Evolutionary conservation across 805 yeast genomes (phyloP).

Genomic region (Clavispora vitiphila): DNA sequence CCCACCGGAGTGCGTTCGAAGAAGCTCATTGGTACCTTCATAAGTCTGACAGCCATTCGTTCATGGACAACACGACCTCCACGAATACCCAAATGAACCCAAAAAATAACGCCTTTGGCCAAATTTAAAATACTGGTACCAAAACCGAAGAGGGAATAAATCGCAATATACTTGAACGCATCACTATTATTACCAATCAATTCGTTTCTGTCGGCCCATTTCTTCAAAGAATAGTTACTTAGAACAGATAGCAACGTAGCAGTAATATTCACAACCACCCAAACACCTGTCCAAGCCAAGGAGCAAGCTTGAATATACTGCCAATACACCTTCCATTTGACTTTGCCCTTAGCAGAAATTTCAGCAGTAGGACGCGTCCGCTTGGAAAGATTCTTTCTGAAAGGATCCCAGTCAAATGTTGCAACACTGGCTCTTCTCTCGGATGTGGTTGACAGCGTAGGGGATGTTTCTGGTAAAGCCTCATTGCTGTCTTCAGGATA

Average conservation of each 20-base stretch:
- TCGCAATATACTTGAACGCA: slow-evolving; percentile 42
- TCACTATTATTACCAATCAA: slow-evolving; percentile 36
- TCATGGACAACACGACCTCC: slow-evolving; percentile 55
- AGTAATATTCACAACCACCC: slow-evolving; percentile 23
- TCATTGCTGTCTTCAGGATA: neutral
- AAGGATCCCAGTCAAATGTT: slow-evolving; percentile 37
- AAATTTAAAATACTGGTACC: slow-evolving; percentile 46
- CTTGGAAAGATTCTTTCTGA: slow-evolving; percentile 22
- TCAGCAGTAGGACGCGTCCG: slow-evolving; percentile 17
- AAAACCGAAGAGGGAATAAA: slow-evolving; percentile 55
- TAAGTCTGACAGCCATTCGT: slow-evolving; percentile 48
- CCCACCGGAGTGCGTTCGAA: slow-evolving; percentile 71
- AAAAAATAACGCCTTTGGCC: slow-evolving; percentile 42
- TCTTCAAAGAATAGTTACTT: slow-evolving; percentile 61
- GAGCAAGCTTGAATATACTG: slow-evolving; percentile 61
- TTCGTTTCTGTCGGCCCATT: slow-evolving; percentile 58
- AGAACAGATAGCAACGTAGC: slow-evolving; percentile 30
- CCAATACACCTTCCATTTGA: slow-evolving; percentile 47
- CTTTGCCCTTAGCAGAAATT: slow-evolving; percentile 54
- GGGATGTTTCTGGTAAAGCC: neutral
- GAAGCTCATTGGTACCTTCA: slow-evolving; percentile 59
- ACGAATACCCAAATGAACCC: slow-evolving; percentile 49
- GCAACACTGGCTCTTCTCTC: slow-evolving; percentile 12
- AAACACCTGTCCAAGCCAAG: slow-evolving; percentile 41
- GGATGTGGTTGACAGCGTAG: slow-evolving; percentile 1